Percentiles rank a stretch among this genome's conserved stretches.
These are phyloP conservation scores for Scheffersomyces spartinae DNA, from an alignment of 805 yeast species.

Conservation along the genomic window DNA sequence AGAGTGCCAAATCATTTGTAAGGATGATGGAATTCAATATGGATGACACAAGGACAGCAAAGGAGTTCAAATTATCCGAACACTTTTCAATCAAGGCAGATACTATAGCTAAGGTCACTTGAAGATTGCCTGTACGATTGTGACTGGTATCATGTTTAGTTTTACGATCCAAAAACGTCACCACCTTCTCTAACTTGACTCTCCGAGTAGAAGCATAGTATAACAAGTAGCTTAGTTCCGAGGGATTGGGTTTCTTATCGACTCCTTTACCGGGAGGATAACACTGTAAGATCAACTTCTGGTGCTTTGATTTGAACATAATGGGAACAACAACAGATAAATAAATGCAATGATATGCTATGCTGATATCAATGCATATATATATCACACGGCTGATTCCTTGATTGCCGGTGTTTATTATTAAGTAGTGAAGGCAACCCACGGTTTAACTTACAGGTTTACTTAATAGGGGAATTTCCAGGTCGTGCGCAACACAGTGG, in stretches of 20 bases:
- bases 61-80: conserved; percentile 71
- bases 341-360: no score
- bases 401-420: no score
- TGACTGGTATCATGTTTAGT: conserved; percentile 49
- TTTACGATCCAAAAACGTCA: conserved; percentile 51
- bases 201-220: conserved; percentile 88
- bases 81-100: conserved; percentile 63
- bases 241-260: conserved; percentile 86
- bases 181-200: conserved; percentile 81
- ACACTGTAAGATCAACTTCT: conserved; percentile 79
- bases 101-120: conserved; percentile 67
- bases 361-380: no score
- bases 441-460: no score
- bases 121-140: conserved; percentile 64
- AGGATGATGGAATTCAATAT: conserved; percentile 43
- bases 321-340: no score
- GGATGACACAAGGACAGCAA: conserved; percentile 56
- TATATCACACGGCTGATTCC: no score
- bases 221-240: conserved; percentile 77
- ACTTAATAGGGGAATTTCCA: no score
- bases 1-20: conserved; percentile 50
- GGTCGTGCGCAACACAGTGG: no score
- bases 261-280: conserved; percentile 81
- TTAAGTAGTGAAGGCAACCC: no score
- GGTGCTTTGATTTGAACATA: conserved; percentile 76